These are phyloP conservation scores for Pseudogymnoascus sp. DNA, from an alignment of 2,329 filamentous ascomycete genomes.

Conservation along the genomic window DNA sequence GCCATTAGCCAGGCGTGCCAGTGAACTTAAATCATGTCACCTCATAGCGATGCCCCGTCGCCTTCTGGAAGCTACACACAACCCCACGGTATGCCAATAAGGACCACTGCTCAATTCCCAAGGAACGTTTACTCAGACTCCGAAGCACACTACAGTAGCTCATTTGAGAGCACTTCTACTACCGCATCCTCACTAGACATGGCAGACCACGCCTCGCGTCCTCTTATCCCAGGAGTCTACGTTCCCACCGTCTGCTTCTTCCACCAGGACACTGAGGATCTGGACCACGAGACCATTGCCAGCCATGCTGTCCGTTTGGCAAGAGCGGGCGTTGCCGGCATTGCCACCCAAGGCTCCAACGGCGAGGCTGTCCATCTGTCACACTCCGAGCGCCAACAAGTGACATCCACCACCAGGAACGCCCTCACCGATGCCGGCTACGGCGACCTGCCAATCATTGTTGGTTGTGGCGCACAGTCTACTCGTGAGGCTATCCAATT, in stretches of 20 bases:
- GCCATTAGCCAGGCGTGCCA: background rate
- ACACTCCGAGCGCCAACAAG: constrained; percentile 50
- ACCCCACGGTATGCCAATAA: constrained; percentile 13
- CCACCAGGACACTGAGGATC: constrained; percentile 52
- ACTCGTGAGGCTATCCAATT: constrained; percentile 57
- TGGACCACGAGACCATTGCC: constrained; percentile 50
- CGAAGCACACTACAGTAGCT: constrained; percentile 22
- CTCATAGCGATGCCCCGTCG: constrained; percentile 41
- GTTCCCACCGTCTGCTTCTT: constrained; percentile 72
- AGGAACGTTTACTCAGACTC: constrained; percentile 28
- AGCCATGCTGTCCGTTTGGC: constrained; percentile 46
- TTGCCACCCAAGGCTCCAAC: constrained; percentile 55
- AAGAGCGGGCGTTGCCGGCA: constrained; percentile 46
- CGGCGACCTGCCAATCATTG: constrained; percentile 51
- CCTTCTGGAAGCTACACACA: constrained; percentile 38
- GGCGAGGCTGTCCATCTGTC: constrained; percentile 59
- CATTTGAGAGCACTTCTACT: constrained; percentile 31
- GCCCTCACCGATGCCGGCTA: constrained; percentile 53
- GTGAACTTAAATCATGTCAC: constrained; percentile 31
- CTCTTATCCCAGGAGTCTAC: constrained; percentile 51
- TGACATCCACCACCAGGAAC: constrained; percentile 51
- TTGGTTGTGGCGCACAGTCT: constrained; percentile 58
- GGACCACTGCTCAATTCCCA: background rate
- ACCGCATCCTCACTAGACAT: constrained; percentile 31
- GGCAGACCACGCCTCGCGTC: constrained; percentile 27